Evolutionary conservation across 768 basidiomycete genomes (phyloP).

Genomic region (Russula brevipes): DNA sequence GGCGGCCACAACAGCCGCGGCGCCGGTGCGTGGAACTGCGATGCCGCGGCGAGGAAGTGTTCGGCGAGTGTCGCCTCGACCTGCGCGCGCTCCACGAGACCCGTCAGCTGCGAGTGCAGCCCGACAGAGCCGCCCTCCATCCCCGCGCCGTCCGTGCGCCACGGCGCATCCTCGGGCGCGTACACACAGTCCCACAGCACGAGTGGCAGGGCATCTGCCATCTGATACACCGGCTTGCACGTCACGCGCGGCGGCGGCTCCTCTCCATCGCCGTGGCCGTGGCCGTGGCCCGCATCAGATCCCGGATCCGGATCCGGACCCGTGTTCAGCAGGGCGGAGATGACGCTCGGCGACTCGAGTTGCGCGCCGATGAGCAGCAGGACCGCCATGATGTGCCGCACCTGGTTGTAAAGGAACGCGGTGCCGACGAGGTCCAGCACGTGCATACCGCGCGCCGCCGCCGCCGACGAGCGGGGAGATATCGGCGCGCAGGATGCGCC

Average conservation of each 20-base stretch:
- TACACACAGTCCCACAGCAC: constrained; percentile 90
- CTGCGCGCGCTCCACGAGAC: constrained; percentile 48
- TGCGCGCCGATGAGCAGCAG: constrained; percentile 84
- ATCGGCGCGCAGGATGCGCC: constrained; percentile 62
- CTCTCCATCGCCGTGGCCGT: constrained; percentile 26
- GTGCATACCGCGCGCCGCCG: constrained; percentile 39
- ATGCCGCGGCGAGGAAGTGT: constrained; percentile 59
- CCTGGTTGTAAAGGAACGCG: constrained; percentile 94
- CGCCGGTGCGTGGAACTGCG: constrained; percentile 45
- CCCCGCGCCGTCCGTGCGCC: constrained; percentile 57
- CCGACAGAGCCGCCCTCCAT: constrained; percentile 27
- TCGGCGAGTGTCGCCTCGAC: constrained; percentile 58
- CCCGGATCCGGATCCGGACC: constrained; percentile 38
- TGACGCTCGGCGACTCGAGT: constrained; percentile 65
- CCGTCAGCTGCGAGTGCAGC: constrained; percentile 18
- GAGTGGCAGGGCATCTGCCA: constrained; percentile 88
- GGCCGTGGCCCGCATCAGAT: constrained; percentile 27
- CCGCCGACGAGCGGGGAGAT: constrained; percentile 42
- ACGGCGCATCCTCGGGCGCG: constrained; percentile 55
- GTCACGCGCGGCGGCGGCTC: constrained; percentile 46
- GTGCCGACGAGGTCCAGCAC: constrained; percentile 83
- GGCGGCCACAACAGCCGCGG: constrained; percentile 37
- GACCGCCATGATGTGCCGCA: constrained; percentile 88
- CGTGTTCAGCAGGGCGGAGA: constrained; percentile 71
- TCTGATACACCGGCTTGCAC: constrained; percentile 84